Conservation (phyloP, 306 rosid species). For the Acmispon strigosus region DNA sequence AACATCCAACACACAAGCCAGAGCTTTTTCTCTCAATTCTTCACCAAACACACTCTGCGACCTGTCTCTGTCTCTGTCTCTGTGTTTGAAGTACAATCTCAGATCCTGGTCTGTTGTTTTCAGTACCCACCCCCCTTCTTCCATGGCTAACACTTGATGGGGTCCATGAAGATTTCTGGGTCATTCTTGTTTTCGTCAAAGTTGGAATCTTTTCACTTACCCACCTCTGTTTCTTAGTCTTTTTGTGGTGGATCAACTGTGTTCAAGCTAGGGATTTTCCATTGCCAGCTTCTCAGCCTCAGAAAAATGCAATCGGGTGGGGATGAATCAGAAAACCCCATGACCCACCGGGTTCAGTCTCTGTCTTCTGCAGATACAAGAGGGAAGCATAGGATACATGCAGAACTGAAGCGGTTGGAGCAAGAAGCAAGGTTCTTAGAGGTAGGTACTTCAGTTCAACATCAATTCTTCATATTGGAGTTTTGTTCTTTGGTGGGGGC, state of each 20-base stretch:
- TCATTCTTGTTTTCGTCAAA: slow-evolving; percentile 27
- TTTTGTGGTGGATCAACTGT: slow-evolving; percentile 16
- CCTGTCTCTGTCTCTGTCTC: slow-evolving; percentile 11
- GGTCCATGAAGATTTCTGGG: slow-evolving; percentile 50
- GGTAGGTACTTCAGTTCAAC: slow-evolving; percentile 38
- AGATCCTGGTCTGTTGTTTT: slow-evolving; percentile 31
- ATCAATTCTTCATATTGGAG: not conserved
- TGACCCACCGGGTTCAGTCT: slow-evolving; percentile 60
- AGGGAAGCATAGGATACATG: slow-evolving; percentile 92
- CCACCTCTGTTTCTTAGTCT: slow-evolving; percentile 16
- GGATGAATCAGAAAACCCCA: slow-evolving; percentile 58
- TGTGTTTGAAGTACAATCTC: slow-evolving; percentile 2
- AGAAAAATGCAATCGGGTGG: slow-evolving; percentile 63
- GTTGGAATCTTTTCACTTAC: slow-evolving; percentile 30
- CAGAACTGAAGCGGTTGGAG: slow-evolving; percentile 84
- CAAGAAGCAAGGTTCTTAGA: slow-evolving; percentile 88
- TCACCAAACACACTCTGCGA: slow-evolving; percentile 6
- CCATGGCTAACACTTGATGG: slow-evolving; percentile 29
- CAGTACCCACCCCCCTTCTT: slow-evolving; percentile 11
- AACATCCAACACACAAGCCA: slow-evolving; percentile 24
- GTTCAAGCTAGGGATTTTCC: not conserved
- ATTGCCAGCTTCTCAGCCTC: slow-evolving; percentile 20
- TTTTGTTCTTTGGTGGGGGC: not conserved
- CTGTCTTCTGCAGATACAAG: slow-evolving; percentile 65
- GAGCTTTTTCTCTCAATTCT: not conserved